These are phyloP conservation scores for Choanephora cucurbitarum DNA, from an alignment of 371 early-diverging fungal species.

Conservation along the genomic window DNA sequence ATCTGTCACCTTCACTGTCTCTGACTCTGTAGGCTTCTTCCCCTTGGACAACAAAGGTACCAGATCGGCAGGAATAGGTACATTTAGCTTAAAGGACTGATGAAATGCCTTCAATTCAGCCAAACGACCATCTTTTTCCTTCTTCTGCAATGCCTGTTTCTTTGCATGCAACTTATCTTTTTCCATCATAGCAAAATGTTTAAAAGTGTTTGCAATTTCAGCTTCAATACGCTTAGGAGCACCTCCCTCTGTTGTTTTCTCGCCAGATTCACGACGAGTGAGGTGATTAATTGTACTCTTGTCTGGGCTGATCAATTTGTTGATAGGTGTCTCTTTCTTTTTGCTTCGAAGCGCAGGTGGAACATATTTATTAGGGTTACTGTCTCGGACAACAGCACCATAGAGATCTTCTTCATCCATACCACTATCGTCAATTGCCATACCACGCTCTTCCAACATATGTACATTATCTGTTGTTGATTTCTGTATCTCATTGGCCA, in stretches of 20 bases:
- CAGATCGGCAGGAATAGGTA: slow-evolving; percentile 78
- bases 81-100: slow-evolving; percentile 70
- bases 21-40: slow-evolving; percentile 26
- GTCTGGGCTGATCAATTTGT: no score
- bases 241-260: not conserved
- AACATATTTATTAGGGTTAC: slow-evolving; percentile 70
- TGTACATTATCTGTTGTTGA: slow-evolving; percentile 81
- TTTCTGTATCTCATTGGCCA: slow-evolving; percentile 93
- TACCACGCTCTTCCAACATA: slow-evolving; percentile 92
- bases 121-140: slow-evolving; percentile 75
- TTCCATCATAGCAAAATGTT: slow-evolving; percentile 72
- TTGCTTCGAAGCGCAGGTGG: slow-evolving; percentile 76
- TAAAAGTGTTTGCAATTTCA: slow-evolving; percentile 66
- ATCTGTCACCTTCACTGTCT: slow-evolving; percentile 6
- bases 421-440: slow-evolving; percentile 61
- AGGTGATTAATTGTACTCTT: no score
- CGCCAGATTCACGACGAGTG: slow-evolving; percentile 23
- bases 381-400: slow-evolving; percentile 75
- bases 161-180: slow-evolving; percentile 81
- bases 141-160: slow-evolving; percentile 71
- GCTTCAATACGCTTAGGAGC: slow-evolving; percentile 42
- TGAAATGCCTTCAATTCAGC: slow-evolving; percentile 83
- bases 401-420: slow-evolving; percentile 92
- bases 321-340: slow-evolving; percentile 15
- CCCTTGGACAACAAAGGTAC: slow-evolving; percentile 68